Conservation (phyloP, 305 asterid species). For the Plantago coronopus region DNA sequence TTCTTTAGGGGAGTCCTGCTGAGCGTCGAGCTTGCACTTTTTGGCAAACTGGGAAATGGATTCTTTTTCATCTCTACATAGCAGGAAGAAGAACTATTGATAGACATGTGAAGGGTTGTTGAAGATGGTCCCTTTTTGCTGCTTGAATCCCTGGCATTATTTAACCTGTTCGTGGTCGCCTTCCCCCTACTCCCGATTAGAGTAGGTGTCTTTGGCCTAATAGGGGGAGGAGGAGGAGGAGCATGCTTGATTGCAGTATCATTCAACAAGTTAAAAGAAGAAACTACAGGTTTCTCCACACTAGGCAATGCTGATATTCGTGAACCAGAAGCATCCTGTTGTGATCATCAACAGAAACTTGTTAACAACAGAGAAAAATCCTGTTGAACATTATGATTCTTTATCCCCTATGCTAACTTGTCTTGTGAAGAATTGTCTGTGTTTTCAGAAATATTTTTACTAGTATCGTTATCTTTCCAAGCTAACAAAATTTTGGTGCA, state of each 20-base stretch:
- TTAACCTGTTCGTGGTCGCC: conserved; percentile 34
- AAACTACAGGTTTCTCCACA: conserved; percentile 30
- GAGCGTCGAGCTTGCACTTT: conserved; percentile 34
- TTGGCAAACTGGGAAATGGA: conserved; percentile 37
- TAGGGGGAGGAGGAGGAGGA: conserved; percentile 20
- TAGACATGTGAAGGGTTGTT: conserved; percentile 63
- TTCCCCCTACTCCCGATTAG: conserved; percentile 27
- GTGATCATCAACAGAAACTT: conserved; percentile 19
- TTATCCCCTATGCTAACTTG: no score
- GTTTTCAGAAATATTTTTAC: no score
- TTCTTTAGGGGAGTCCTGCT: conserved; percentile 40
- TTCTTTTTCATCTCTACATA: conserved; percentile 29
- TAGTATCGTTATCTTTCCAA: no score
- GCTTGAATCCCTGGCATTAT: conserved; percentile 24
- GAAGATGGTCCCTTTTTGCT: conserved; percentile 41
- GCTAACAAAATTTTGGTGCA: no score
- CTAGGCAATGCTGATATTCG: conserved; percentile 25
- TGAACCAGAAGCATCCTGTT: conserved; percentile 35
- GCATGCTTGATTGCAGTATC: conserved; percentile 26
- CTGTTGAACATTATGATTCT: no score
- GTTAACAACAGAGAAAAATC: conserved; percentile 10
- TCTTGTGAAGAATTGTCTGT: no score
- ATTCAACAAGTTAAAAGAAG: conserved; percentile 27
- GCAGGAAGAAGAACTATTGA: conserved; percentile 31
- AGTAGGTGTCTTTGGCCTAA: conserved; percentile 28